Conservation (phyloP, 2,329 filamentous ascomycete species). For the Cercospora janseana region DNA sequence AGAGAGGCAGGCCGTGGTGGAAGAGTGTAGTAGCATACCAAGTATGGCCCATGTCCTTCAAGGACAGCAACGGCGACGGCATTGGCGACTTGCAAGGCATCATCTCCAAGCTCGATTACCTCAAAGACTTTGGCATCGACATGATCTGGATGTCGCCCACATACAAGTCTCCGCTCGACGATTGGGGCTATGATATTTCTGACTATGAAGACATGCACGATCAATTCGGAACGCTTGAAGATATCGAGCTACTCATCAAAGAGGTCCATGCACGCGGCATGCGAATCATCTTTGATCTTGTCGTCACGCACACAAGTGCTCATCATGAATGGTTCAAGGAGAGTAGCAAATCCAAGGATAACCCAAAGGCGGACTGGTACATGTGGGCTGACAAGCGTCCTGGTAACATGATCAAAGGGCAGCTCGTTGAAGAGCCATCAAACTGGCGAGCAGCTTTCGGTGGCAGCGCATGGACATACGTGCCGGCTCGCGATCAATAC, state of each 20-base stretch:
- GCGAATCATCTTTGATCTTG: slow-evolving; percentile 70
- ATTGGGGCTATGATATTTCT: slow-evolving; percentile 68
- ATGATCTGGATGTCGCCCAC: slow-evolving; percentile 68
- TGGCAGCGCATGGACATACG: slow-evolving; percentile 65
- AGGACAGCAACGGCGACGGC: slow-evolving; percentile 56
- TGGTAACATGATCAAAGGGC: slow-evolving; percentile 18
- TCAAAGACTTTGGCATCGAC: slow-evolving; percentile 60
- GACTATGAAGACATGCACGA: slow-evolving; percentile 66
- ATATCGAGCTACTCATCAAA: slow-evolving; percentile 62
- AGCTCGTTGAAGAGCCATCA: slow-evolving; percentile 61
- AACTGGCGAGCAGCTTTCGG: slow-evolving; percentile 68
- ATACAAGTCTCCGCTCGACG: slow-evolving; percentile 59
- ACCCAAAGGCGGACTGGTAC: slow-evolving; percentile 56
- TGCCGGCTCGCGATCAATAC: slow-evolving; percentile 70
- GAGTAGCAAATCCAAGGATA: slow-evolving; percentile 51
- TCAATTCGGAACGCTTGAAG: slow-evolving; percentile 64
- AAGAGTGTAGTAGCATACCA: slow-evolving; percentile 48
- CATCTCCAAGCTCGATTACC: slow-evolving; percentile 58
- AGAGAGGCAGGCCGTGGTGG: slow-evolving; percentile 41
- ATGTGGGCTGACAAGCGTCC: slow-evolving; percentile 55
- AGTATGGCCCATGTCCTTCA: slow-evolving; percentile 49
- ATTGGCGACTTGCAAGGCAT: slow-evolving; percentile 64
- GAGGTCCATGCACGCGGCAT: slow-evolving; percentile 63
- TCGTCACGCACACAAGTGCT: slow-evolving; percentile 74
- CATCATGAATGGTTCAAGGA: slow-evolving; percentile 60